These are phyloP conservation scores for Nemania abortiva DNA, from an alignment of 2,329 filamentous ascomycete genomes.

Conservation along the genomic window DNA sequence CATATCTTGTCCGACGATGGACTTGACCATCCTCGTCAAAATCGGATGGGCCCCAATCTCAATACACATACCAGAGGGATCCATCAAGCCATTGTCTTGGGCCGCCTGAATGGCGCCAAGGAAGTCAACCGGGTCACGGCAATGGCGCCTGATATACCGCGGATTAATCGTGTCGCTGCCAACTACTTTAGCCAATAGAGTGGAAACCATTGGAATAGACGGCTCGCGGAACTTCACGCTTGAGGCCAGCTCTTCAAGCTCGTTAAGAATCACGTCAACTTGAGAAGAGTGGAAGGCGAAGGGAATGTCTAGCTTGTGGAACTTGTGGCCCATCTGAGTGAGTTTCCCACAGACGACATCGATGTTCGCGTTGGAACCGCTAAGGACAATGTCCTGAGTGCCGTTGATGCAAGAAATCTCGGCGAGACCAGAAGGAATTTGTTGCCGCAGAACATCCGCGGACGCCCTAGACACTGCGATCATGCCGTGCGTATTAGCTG, in stretches of 20 bases:
- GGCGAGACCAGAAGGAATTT: neutral
- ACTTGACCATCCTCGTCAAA: constrained; percentile 38
- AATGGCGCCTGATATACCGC: constrained; percentile 29
- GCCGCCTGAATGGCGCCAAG: constrained; percentile 34
- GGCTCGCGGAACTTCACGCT: constrained; percentile 11
- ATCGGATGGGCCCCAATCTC: constrained; percentile 40
- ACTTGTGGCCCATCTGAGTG: neutral
- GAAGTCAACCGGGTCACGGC: constrained; percentile 40
- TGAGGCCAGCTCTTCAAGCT: constrained; percentile 1
- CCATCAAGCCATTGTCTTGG: constrained; percentile 1
- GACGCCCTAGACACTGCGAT: neutral
- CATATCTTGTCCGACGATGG: constrained; percentile 23
- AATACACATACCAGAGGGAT: constrained; percentile 44
- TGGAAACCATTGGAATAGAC: neutral
- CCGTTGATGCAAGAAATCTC: constrained; percentile 3
- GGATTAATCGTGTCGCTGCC: constrained; percentile 4
- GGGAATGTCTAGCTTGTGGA: neutral
- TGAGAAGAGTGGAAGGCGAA: constrained; percentile 33
- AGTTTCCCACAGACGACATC: neutral
- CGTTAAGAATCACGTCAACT: constrained; percentile 23
- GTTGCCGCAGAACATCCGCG: neutral
- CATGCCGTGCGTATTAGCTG: neutral
- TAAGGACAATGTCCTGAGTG: constrained; percentile 1
- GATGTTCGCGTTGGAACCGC: constrained; percentile 1
- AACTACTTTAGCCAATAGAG: constrained; percentile 12